These are phyloP conservation scores for Boletus tomentosulus DNA, from an alignment of 768 basidiomycete species.

Conservation along the genomic window DNA sequence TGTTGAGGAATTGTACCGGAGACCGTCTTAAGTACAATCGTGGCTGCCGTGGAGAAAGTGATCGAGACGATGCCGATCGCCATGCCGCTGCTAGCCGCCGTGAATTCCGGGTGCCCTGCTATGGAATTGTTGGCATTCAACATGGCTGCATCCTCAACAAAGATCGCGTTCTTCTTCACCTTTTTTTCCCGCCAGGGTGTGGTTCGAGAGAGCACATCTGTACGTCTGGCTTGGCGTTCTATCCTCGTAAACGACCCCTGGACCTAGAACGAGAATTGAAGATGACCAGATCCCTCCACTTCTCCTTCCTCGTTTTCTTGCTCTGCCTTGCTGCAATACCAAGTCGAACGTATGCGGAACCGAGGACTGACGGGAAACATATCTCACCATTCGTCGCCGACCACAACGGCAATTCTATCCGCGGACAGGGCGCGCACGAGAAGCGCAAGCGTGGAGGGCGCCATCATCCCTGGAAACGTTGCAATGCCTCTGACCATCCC, in stretches of 20 bases:
- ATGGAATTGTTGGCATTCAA: constrained; percentile 1
- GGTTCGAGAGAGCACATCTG: neutral
- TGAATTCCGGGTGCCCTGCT: constrained; percentile 14
- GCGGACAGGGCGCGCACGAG: constrained; percentile 6
- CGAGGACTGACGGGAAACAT: neutral
- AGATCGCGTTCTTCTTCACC: neutral
- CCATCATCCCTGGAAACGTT: constrained; percentile 13
- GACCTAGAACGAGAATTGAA: neutral
- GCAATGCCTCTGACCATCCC: constrained; percentile 10
- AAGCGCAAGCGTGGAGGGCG: constrained; percentile 15
- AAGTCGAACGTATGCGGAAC: constrained; percentile 4
- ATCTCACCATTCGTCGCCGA: neutral
- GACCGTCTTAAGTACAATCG: too few species aligned
- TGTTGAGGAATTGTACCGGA: neutral
- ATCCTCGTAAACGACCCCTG: neutral
- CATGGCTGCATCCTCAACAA: neutral
- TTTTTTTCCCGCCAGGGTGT: neutral
- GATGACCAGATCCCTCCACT: constrained; percentile 9
- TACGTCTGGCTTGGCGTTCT: neutral
- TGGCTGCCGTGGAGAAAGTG: neutral
- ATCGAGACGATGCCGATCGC: neutral
- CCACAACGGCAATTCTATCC: neutral
- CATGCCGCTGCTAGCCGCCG: neutral
- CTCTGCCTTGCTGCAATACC: constrained; percentile 5
- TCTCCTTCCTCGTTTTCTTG: constrained; percentile 8